Evolutionary conservation across 768 basidiomycete genomes (phyloP).

Genomic region (Lactarius akahatsu): DNA sequence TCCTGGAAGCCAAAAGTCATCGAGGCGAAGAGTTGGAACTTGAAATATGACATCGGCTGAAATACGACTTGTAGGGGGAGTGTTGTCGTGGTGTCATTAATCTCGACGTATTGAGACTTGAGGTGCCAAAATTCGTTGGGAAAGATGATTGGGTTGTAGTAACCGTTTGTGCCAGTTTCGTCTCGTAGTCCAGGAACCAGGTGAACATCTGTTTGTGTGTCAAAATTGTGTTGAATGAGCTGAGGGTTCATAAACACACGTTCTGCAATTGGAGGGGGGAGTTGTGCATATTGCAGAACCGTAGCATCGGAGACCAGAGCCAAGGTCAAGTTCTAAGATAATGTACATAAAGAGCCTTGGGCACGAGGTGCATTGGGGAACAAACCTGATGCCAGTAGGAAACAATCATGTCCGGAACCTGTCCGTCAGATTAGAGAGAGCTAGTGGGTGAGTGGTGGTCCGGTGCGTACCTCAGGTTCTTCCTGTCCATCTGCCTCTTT

Average conservation of each 20-base stretch:
- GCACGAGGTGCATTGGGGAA: constrained; percentile 18
- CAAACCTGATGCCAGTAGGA: constrained; percentile 82
- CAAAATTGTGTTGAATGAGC: constrained; percentile 24
- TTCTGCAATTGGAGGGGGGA: constrained; percentile 60
- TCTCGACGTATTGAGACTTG: constrained; percentile 74
- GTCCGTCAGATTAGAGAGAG: constrained; percentile 3
- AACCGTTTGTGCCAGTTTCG: constrained; percentile 59
- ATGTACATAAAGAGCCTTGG: constrained; percentile 17
- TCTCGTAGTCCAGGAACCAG: constrained; percentile 62
- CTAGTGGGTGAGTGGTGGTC: constrained; percentile 5
- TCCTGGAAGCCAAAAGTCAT: constrained; percentile 88
- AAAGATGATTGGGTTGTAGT: constrained; percentile 86
- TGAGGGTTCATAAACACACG: constrained; percentile 47
- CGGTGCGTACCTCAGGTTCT: constrained; percentile 49
- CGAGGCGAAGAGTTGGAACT: constrained; percentile 83
- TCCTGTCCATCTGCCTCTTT: constrained; percentile 43
- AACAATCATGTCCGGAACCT: constrained; percentile 43
- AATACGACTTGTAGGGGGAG: constrained; percentile 82
- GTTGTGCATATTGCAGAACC: constrained; percentile 48
- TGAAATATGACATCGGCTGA: constrained; percentile 81
- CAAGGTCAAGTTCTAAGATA: constrained; percentile 75
- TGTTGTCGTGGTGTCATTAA: constrained; percentile 78
- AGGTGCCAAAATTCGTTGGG: constrained; percentile 96
- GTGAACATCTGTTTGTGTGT: constrained; percentile 52
- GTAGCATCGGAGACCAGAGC: constrained; percentile 76